Conservation (phyloP, 2,329 filamentous ascomycete genomes). For the Nemania sp. region DNA sequence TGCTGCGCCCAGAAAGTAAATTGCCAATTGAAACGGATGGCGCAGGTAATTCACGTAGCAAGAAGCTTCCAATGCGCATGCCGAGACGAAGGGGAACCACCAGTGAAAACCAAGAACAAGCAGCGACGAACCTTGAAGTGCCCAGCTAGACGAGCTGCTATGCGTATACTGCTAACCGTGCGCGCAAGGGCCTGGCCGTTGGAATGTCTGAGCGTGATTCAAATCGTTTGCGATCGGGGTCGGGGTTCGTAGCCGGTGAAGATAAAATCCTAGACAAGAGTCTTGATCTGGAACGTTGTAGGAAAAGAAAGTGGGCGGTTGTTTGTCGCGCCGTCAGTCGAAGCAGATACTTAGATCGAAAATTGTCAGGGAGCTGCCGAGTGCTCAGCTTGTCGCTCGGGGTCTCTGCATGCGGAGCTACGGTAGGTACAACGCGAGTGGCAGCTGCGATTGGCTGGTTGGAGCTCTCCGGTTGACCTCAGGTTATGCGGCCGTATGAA, state of each 20-base stretch:
- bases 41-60: not conserved
- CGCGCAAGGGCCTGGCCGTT: conserved; percentile 5
- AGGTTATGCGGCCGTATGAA: conserved; percentile 16
- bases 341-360: conserved; percentile 12
- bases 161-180: not conserved
- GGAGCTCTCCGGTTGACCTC: conserved; percentile 4
- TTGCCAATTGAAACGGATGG: not conserved
- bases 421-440: conserved; percentile 10
- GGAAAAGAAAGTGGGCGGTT: conserved; percentile 12
- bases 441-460: conserved; percentile 17
- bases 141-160: not conserved
- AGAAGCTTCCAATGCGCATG: conserved; percentile 23
- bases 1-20: conserved; percentile 5
- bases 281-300: conserved; percentile 14
- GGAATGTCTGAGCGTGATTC: not conserved
- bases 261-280: conserved; percentile 27
- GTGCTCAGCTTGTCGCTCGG: conserved; percentile 16
- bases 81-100: conserved; percentile 5
- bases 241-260: conserved; percentile 21
- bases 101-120: not conserved
- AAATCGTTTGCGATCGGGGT: conserved; percentile 18
- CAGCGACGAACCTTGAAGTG: conserved; percentile 14
- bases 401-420: conserved; percentile 21
- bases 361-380: conserved; percentile 12
- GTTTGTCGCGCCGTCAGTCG: conserved; percentile 1